Evolutionary conservation across 2,329 filamentous ascomycete genomes (phyloP).

Genomic region (Geosmithia flava): DNA sequence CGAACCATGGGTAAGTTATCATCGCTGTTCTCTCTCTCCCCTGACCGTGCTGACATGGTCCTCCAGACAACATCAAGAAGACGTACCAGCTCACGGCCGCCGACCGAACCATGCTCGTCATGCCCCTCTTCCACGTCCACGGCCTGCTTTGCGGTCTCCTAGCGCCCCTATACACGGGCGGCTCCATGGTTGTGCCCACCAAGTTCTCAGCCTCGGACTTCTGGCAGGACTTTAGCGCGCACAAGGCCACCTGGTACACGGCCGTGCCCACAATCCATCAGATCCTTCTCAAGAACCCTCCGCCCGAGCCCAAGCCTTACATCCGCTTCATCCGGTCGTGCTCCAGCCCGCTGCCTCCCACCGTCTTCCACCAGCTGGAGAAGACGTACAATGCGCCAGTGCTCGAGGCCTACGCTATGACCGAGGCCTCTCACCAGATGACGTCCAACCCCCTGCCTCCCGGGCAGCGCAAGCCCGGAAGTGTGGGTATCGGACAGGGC

Average conservation of each 20-base stretch:
- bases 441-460: conserved; percentile 63
- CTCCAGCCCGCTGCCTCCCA: conserved; percentile 72
- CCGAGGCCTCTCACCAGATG: conserved; percentile 79
- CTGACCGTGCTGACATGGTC: background rate
- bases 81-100: conserved; percentile 61
- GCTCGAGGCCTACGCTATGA: conserved; percentile 87
- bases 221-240: conserved; percentile 62
- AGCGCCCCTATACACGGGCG: conserved; percentile 61
- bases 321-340: conserved; percentile 86
- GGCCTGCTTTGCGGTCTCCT: conserved; percentile 77
- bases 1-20: conserved; percentile 56
- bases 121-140: conserved; percentile 86
- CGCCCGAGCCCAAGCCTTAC: conserved; percentile 52
- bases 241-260: conserved; percentile 83
- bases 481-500: conserved; percentile 72
- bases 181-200: conserved; percentile 65
- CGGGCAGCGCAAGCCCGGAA: conserved; percentile 65
- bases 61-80: conserved; percentile 56
- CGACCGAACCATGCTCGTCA: conserved; percentile 76
- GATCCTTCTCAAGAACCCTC: conserved; percentile 64
- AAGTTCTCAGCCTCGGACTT: conserved; percentile 77
- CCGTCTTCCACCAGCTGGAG: conserved; percentile 70
- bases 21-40: background rate
- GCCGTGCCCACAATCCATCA: conserved; percentile 90
- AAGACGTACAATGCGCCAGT: conserved; percentile 66